Evolutionary conservation across 108 stramenopile species (phyloP).

Genomic region (Cylindrotheca closterium): DNA sequence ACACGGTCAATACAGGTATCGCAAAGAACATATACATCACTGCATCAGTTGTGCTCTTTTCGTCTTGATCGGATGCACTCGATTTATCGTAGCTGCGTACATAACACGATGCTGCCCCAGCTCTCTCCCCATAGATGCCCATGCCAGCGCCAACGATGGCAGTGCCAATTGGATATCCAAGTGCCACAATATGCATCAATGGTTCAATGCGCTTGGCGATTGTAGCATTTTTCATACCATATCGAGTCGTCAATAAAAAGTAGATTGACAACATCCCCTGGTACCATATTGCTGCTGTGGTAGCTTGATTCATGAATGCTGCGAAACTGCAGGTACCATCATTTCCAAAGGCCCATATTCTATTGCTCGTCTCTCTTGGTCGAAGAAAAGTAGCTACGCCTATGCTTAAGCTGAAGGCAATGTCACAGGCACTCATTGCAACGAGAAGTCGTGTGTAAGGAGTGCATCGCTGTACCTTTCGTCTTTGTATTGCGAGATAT

Average conservation of each 20-base stretch:
- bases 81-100: slow-evolving; percentile 2
- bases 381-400: slow-evolving; percentile 5
- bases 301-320: slow-evolving; percentile 25
- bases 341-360: slow-evolving; percentile 29
- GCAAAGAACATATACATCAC: slow-evolving; percentile 4
- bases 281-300: slow-evolving; percentile 20
- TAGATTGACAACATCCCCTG: slow-evolving; percentile 26
- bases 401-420: not conserved
- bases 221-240: slow-evolving; percentile 1
- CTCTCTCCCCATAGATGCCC: slow-evolving; percentile 8
- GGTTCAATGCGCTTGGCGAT: slow-evolving; percentile 10
- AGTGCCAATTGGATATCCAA: slow-evolving; percentile 7
- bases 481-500: slow-evolving; percentile 1
- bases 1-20: not conserved
- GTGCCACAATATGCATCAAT: slow-evolving; percentile 9
- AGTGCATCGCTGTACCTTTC: not conserved
- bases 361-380: not conserved
- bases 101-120: slow-evolving; percentile 7
- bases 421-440: slow-evolving; percentile 17
- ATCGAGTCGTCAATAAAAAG: slow-evolving; percentile 28
- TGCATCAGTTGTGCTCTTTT: slow-evolving; percentile 1
- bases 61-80: slow-evolving; percentile 9
- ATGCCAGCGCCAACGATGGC: slow-evolving; percentile 11
- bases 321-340: slow-evolving; percentile 23
- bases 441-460: slow-evolving; percentile 25